Percentiles rank a stretch among this genome's conserved stretches.
These are phyloP conservation scores for Diaporthe sp. DNA, from an alignment of 2,329 filamentous ascomycete genomes.

Conservation along the genomic window DNA sequence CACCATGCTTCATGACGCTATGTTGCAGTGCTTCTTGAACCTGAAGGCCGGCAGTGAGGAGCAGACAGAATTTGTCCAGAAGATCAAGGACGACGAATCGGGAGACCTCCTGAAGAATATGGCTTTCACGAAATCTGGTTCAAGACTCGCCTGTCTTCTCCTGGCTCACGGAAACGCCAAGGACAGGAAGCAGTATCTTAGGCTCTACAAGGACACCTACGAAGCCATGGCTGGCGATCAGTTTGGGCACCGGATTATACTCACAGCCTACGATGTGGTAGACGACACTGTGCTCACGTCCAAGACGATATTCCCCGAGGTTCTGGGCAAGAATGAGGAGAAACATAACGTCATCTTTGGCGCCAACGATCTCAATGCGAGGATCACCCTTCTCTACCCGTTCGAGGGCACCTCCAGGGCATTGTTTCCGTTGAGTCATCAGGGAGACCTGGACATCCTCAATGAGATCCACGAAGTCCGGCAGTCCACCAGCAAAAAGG, in stretches of 20 bases:
- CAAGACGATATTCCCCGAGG: slow-evolving; percentile 89
- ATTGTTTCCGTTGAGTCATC: slow-evolving; percentile 73
- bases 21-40: slow-evolving; percentile 95
- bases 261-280: slow-evolving; percentile 90
- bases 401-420: slow-evolving; percentile 77
- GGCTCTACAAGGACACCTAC: slow-evolving; percentile 89
- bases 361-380: slow-evolving; percentile 75
- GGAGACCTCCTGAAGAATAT: slow-evolving; percentile 95
- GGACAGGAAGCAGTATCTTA: slow-evolving; percentile 90
- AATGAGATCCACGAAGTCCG: slow-evolving; percentile 85
- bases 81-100: slow-evolving; percentile 91
- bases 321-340: slow-evolving; percentile 80
- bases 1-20: slow-evolving; percentile 97
- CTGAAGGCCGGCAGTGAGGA: slow-evolving; percentile 84
- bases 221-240: slow-evolving; percentile 86
- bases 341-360: slow-evolving; percentile 75
- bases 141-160: slow-evolving; percentile 83
- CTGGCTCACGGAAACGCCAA: slow-evolving; percentile 91
- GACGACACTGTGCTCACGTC: slow-evolving; percentile 92
- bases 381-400: slow-evolving; percentile 82
- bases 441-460: slow-evolving; percentile 78
- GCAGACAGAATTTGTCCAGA: slow-evolving; percentile 87
- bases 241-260: slow-evolving; percentile 83
- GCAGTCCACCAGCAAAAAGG: slow-evolving; percentile 92
- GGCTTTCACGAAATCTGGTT: slow-evolving; percentile 92